Percentiles rank a stretch among this genome's conserved stretches.
Conservation (phyloP, 2,329 filamentous ascomycete species). For the Talaromyces verruculosus region DNA sequence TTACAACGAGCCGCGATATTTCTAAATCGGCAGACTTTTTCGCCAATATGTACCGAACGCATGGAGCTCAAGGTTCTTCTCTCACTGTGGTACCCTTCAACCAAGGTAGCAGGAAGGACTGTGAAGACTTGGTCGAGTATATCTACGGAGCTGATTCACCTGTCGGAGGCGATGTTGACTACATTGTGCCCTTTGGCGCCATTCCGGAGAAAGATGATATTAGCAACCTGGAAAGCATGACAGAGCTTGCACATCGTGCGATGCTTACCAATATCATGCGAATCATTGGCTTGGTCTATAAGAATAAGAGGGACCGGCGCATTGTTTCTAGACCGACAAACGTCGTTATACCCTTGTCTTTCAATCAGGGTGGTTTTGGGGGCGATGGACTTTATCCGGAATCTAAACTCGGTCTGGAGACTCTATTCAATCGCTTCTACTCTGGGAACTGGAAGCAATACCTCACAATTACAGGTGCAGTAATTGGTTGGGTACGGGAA, state of each 20-base stretch:
- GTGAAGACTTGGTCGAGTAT: conserved; percentile 83
- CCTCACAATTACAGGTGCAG: conserved; percentile 94
- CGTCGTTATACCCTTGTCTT: conserved; percentile 91
- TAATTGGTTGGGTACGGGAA: conserved; percentile 98
- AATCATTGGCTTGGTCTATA: conserved; percentile 84
- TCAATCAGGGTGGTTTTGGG: conserved; percentile 97
- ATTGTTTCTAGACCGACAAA: conserved; percentile 95
- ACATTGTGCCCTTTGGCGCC: conserved; percentile 91
- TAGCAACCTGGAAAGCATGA: conserved; percentile 92
- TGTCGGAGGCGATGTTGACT: conserved; percentile 93
- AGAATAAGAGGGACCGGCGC: conserved; percentile 79
- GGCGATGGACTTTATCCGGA: conserved; percentile 98
- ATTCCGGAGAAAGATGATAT: conserved; percentile 98
- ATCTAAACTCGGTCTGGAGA: conserved; percentile 95
- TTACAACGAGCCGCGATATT: conserved; percentile 97
- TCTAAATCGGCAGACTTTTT: conserved; percentile 98
- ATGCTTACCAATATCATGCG: conserved; percentile 97
- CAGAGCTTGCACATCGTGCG: conserved; percentile 95
- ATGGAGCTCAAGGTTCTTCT: conserved; percentile 88
- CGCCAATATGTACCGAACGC: conserved; percentile 95
- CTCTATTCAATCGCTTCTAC: conserved; percentile 96
- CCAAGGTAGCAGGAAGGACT: conserved; percentile 78
- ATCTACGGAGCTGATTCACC: conserved; percentile 98
- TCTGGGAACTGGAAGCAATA: conserved; percentile 97
- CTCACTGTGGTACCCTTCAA: conserved; percentile 98